Conservation (phyloP, 1,284 basidiomycete genomes). For the Schizophyllum commune region DNA sequence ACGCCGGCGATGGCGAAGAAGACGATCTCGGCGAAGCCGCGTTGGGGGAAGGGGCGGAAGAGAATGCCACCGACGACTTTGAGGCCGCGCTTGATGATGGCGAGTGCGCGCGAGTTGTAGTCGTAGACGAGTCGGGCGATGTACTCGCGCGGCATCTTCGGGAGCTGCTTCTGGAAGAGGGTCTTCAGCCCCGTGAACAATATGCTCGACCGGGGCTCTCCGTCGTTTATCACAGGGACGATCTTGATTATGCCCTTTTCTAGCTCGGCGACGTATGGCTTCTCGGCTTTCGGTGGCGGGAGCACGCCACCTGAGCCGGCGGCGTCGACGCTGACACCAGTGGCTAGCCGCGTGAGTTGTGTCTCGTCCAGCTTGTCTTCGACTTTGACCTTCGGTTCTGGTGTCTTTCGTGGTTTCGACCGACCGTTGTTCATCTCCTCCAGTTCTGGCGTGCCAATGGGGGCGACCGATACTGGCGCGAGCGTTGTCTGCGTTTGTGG, state of each 20-base stretch:
- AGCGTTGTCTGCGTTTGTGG: neutral
- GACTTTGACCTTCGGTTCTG: constrained; percentile 54
- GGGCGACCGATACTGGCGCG: constrained; percentile 23
- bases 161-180: constrained; percentile 94
- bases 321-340: constrained; percentile 75
- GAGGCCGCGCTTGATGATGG: constrained; percentile 92
- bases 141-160: constrained; percentile 99
- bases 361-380: constrained; percentile 74
- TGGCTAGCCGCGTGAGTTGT: constrained; percentile 64
- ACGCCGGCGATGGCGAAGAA: constrained; percentile 97
- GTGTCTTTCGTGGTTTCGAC: constrained; percentile 24
- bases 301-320: constrained; percentile 32
- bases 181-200: constrained; percentile 94
- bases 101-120: constrained; percentile 84
- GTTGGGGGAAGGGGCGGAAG: constrained; percentile 91
- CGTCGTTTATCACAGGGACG: constrained; percentile 81
- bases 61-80: constrained; percentile 98
- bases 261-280: constrained; percentile 80
- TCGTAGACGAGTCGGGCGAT: constrained; percentile 96
- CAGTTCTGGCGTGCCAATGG: constrained; percentile 28
- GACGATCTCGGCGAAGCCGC: constrained; percentile 96
- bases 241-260: constrained; percentile 82
- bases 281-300: constrained; percentile 54
- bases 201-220: constrained; percentile 68
- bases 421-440: constrained; percentile 37